Conservation (phyloP, 1,284 basidiomycete genomes). For the Naganishia sp. region DNA sequence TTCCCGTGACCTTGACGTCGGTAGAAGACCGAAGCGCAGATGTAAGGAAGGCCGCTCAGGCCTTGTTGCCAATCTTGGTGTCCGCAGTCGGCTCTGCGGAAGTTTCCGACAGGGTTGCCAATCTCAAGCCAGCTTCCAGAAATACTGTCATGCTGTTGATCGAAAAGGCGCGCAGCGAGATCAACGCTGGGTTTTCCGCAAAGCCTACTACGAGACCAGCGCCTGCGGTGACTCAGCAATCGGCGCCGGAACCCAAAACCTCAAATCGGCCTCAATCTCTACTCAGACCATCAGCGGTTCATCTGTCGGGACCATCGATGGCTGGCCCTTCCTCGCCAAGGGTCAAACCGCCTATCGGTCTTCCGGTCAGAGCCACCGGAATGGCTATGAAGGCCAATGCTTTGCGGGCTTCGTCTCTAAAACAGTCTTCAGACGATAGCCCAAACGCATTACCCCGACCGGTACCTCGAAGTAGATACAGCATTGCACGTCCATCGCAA, state of each 20-base stretch:
- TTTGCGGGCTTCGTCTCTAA: constrained; percentile 37
- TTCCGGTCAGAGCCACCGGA: constrained; percentile 39
- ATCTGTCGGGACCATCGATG: constrained; percentile 30
- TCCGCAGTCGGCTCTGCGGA: constrained; percentile 76
- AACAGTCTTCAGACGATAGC: constrained; percentile 45
- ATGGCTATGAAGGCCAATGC: constrained; percentile 34
- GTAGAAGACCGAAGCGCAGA: constrained; percentile 91
- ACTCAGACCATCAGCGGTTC: constrained; percentile 31
- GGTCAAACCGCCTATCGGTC: constrained; percentile 41
- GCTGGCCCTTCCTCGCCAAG: constrained; percentile 43
- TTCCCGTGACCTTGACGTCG: constrained; percentile 69
- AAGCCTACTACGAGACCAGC: constrained; percentile 6
- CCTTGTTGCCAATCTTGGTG: constrained; percentile 77
- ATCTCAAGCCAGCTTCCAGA: constrained; percentile 88
- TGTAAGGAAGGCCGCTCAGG: constrained; percentile 86
- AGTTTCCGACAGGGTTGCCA: constrained; percentile 80
- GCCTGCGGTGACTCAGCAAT: neutral
- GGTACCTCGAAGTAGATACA: constrained; percentile 18
- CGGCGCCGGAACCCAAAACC: constrained; percentile 1
- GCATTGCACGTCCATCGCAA: constrained; percentile 10
- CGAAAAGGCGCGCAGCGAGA: constrained; percentile 60
- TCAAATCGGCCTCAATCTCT: constrained; percentile 36
- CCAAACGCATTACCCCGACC: constrained; percentile 26
- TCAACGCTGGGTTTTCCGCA: neutral
- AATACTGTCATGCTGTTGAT: constrained; percentile 83